Evolutionary conservation across 306 rosid genomes (phyloP).

Genomic region (Datisca glomerata): DNA sequence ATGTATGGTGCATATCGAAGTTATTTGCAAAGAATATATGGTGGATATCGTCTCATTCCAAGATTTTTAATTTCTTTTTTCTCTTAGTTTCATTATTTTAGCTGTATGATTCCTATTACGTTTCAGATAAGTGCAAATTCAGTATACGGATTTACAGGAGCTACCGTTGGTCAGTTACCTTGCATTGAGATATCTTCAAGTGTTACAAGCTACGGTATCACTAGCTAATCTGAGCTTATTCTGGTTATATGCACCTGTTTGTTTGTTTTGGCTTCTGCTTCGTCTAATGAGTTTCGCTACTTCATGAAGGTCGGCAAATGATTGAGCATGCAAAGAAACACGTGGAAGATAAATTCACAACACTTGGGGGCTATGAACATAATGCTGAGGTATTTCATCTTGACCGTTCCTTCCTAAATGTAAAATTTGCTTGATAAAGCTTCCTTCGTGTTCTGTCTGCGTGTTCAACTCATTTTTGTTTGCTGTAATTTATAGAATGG

Average conservation of each 20-base stretch:
- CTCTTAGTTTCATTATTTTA: constrained; percentile 4
- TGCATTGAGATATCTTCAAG: constrained; percentile 95
- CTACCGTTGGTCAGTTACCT: constrained; percentile 87
- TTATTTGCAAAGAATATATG: constrained; percentile 1
- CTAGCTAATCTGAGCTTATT: constrained; percentile 5
- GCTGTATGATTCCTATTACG: constrained; percentile 6
- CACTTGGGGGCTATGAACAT: constrained; percentile 62
- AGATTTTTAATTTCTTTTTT: neutral
- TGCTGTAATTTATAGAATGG: too few relatives aligned
- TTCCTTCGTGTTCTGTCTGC: too few relatives aligned
- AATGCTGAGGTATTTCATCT: constrained; percentile 61
- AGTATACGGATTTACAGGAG: constrained; percentile 97
- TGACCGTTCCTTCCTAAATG: too few relatives aligned
- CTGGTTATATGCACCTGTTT: constrained; percentile 5
- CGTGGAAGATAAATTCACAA: constrained; percentile 78
- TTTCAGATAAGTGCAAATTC: constrained; percentile 93
- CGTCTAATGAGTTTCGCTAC: constrained; percentile 18
- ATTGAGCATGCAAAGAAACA: constrained; percentile 84
- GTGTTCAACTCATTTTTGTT: too few relatives aligned
- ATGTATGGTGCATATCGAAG: neutral
- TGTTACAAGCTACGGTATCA: constrained; percentile 99
- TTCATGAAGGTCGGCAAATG: constrained; percentile 79
- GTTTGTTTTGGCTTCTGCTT: constrained; percentile 13
- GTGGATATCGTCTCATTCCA: neutral
- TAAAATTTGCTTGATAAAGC: too few relatives aligned